phyloP scores from a whole-genome alignment of 805 yeast genomes.

The Yarrowia alimentaria region DNA sequence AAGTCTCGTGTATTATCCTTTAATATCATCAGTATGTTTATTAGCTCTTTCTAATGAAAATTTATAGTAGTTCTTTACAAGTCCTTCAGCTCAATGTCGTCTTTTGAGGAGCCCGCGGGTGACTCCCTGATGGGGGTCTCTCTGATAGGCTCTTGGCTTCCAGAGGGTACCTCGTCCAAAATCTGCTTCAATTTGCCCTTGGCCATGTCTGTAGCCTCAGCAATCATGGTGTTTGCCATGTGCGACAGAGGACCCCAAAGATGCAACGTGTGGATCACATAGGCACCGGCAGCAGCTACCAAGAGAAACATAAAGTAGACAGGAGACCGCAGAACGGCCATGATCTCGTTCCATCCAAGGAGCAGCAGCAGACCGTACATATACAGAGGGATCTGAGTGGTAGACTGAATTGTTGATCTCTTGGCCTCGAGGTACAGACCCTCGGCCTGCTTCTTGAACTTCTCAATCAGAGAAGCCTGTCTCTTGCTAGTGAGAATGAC shows the following conservation, averaged over 20 bases:
- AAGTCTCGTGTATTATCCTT: too few relatives aligned
- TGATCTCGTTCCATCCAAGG: conserved; percentile 93
- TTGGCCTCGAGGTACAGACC: conserved; percentile 82
- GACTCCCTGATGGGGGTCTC: conserved; percentile 6
- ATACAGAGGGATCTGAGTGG: conserved; percentile 79
- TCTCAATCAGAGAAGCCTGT: conserved; percentile 53
- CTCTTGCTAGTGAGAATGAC: conserved; percentile 54
- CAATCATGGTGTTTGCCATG: conserved; percentile 56
- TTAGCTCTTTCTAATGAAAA: too few relatives aligned
- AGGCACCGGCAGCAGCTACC: conserved; percentile 57
- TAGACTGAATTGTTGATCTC: conserved; percentile 74
- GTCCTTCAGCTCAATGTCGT: conserved; percentile 16
- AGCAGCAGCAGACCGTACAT: conserved; percentile 69
- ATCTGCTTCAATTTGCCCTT: conserved; percentile 61
- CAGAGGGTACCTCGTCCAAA: conserved; percentile 40
- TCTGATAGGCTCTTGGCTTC: background rate
- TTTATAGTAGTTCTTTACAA: too few relatives aligned
- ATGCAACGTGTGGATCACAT: conserved; percentile 66
- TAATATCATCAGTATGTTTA: too few relatives aligned
- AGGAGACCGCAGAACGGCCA: conserved; percentile 85
- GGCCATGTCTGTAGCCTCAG: conserved; percentile 55
- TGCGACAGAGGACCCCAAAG: conserved; percentile 72
- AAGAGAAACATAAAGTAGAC: conserved; percentile 61
- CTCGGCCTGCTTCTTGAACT: conserved; percentile 73
- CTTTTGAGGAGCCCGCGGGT: conserved; percentile 4